Percentiles rank a stretch among this genome's conserved stretches.
phyloP scores from a whole-genome alignment of 2,329 filamentous ascomycete genomes.

The Mariannaea sp. region DNA sequence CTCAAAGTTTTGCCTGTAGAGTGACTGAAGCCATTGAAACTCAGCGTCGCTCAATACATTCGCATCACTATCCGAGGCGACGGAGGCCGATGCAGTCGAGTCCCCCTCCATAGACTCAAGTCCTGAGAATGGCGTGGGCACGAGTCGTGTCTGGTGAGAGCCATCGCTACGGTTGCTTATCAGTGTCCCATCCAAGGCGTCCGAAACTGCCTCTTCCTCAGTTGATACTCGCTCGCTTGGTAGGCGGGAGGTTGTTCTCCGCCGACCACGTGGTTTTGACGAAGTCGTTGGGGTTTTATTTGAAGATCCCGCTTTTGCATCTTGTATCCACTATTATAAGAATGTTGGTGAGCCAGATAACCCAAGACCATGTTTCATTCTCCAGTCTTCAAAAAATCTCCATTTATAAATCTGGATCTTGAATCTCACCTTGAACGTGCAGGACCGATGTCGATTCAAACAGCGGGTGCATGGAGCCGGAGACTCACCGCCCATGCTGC shows the following conservation, averaged over 20 bases:
- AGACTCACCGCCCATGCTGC: conserved; percentile 61
- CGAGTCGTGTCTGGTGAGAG: not conserved
- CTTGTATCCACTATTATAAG: conserved; percentile 34
- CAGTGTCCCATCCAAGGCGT: not conserved
- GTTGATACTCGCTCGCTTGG: conserved; percentile 17
- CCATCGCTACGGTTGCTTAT: not conserved
- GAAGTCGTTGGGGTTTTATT: not conserved
- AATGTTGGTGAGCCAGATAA: conserved; percentile 7
- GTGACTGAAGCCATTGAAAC: conserved; percentile 33
- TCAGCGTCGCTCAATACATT: conserved; percentile 20
- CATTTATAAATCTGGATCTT: no score
- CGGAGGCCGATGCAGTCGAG: not conserved
- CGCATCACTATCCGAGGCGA: conserved; percentile 2
- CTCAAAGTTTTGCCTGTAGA: conserved; percentile 44
- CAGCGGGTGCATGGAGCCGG: conserved; percentile 71
- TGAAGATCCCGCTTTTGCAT: conserved; percentile 21
- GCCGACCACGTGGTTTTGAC: conserved; percentile 24
- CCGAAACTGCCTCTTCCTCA: not conserved
- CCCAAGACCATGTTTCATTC: not conserved
- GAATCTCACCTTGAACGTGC: conserved; percentile 40
- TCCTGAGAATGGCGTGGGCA: conserved; percentile 2
- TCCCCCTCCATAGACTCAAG: not conserved
- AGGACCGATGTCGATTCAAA: conserved; percentile 32
- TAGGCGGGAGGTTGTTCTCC: conserved; percentile 14
- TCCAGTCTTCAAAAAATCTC: no score